These are phyloP conservation scores for Lotus japonicus DNA, from an alignment of 306 rosid species.

Conservation along the genomic window DNA sequence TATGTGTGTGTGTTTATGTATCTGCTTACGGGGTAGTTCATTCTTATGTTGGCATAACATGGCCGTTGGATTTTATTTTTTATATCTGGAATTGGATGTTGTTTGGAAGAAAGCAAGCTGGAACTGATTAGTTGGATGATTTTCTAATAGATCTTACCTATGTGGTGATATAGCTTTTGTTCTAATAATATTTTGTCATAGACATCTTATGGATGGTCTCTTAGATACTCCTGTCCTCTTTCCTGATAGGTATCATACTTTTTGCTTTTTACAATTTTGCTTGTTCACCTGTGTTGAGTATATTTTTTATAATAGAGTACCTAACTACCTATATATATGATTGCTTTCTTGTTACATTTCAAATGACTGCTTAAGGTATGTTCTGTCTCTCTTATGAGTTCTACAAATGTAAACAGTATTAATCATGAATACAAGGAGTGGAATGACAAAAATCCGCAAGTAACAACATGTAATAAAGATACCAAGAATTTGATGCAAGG, in stretches of 20 bases:
- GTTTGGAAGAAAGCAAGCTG: neutral
- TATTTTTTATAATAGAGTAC: slow-evolving; percentile 3
- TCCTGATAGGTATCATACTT: neutral
- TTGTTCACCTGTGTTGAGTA: neutral
- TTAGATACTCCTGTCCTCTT: slow-evolving; percentile 13
- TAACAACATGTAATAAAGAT: slow-evolving; percentile 89
- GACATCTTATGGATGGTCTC: neutral
- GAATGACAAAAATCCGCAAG: slow-evolving; percentile 75
- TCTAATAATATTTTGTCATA: neutral
- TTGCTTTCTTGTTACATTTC: slow-evolving; percentile 12
- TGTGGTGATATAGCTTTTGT: neutral
- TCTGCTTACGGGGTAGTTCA: neutral
- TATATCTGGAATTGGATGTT: slow-evolving; percentile 9
- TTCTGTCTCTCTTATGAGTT: slow-evolving; percentile 7
- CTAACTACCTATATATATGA: neutral
- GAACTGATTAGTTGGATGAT: slow-evolving; percentile 2
- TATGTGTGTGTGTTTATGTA: no score
- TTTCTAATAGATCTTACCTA: neutral
- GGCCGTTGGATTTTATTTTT: neutral
- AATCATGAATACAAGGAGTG: slow-evolving; percentile 86
- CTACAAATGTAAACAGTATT: slow-evolving; percentile 48
- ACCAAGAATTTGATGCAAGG: slow-evolving; percentile 79
- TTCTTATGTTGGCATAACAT: neutral
- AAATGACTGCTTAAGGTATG: slow-evolving; percentile 1
- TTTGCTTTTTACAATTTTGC: neutral